Percentiles rank a stretch among this genome's conserved stretches.
These are phyloP conservation scores for Tilletia walkeri DNA, from an alignment of 1,284 basidiomycete species.

Conservation along the genomic window DNA sequence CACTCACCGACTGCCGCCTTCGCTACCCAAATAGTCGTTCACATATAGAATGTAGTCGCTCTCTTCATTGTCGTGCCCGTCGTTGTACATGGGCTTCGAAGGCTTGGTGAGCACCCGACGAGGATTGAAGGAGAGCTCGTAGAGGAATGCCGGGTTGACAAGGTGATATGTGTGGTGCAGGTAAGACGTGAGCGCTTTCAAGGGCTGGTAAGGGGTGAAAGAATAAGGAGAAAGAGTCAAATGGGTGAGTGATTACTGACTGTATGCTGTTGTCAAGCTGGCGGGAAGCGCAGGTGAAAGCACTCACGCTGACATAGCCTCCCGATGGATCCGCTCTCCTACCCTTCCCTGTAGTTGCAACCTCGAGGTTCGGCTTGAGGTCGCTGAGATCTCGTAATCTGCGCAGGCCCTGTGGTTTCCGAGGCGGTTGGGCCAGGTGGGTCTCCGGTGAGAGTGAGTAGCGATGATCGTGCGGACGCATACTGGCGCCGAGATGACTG, in stretches of 20 bases:
- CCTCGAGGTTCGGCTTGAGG: slow-evolving; percentile 19
- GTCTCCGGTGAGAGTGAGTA: slow-evolving; percentile 6
- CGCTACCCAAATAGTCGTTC: slow-evolving; percentile 54
- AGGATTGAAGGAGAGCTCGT: slow-evolving; percentile 55
- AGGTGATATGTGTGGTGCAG: slow-evolving; percentile 55
- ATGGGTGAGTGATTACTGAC: not conserved
- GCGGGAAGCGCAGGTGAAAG: not conserved
- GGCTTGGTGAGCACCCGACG: slow-evolving; percentile 53
- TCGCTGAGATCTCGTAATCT: slow-evolving; percentile 18
- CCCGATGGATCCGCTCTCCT: slow-evolving; percentile 49
- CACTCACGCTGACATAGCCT: slow-evolving; percentile 46
- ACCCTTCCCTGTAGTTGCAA: slow-evolving; percentile 16
- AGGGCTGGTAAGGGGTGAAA: slow-evolving; percentile 29
- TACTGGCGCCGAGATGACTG: not conserved
- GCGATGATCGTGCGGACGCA: not conserved
- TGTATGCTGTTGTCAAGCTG: not conserved
- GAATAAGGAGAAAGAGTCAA: not conserved
- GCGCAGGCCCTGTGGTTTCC: slow-evolving; percentile 16
- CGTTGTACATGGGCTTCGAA: slow-evolving; percentile 53
- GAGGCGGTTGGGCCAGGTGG: not conserved
- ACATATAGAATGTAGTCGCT: slow-evolving; percentile 55
- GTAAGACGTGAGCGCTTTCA: slow-evolving; percentile 54
- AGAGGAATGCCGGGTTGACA: slow-evolving; percentile 54
- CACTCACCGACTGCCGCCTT: slow-evolving; percentile 35
- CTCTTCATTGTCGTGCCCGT: slow-evolving; percentile 54